These are phyloP conservation scores for Sporopachydermia lactativora DNA, from an alignment of 805 yeast genomes.

Conservation along the genomic window DNA sequence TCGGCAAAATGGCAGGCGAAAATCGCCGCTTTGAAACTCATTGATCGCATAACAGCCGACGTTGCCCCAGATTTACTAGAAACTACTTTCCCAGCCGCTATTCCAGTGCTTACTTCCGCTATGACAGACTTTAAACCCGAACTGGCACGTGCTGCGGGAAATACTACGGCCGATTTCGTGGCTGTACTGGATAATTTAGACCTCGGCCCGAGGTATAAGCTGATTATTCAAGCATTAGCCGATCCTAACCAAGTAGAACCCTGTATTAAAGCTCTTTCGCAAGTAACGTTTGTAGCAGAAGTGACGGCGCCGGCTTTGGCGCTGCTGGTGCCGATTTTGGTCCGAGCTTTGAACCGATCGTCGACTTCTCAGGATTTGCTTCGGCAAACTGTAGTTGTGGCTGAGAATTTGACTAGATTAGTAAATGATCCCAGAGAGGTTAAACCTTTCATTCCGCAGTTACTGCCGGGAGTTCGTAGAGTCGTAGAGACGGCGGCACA, in stretches of 20 bases:
- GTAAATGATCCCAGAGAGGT: conserved; percentile 91
- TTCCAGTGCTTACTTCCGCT: conserved; percentile 78
- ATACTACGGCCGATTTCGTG: conserved; percentile 56
- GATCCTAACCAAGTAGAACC: conserved; percentile 81
- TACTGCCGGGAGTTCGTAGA: conserved; percentile 83
- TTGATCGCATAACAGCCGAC: conserved; percentile 65
- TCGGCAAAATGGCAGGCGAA: conserved; percentile 93
- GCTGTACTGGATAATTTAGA: conserved; percentile 85
- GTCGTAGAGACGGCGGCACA: conserved; percentile 82
- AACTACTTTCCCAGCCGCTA: conserved; percentile 57
- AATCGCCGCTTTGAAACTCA: conserved; percentile 56
- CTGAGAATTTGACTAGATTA: conserved; percentile 88
- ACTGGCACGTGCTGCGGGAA: conserved; percentile 72
- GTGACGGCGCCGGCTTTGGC: conserved; percentile 94
- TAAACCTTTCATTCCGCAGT: conserved; percentile 70
- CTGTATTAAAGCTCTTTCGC: conserved; percentile 77
- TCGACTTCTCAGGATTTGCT: conserved; percentile 91
- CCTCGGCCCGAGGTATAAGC: conserved; percentile 70
- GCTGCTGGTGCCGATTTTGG: conserved; percentile 80
- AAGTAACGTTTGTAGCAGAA: conserved; percentile 96
- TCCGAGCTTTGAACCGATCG: conserved; percentile 68
- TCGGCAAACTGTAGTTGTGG: conserved; percentile 91
- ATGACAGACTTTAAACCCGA: conserved; percentile 96
- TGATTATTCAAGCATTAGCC: conserved; percentile 78
- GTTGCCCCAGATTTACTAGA: conserved; percentile 81